These are phyloP conservation scores for Pythium sp. DNA, from an alignment of 352 stramenopile species.

Conservation along the genomic window DNA sequence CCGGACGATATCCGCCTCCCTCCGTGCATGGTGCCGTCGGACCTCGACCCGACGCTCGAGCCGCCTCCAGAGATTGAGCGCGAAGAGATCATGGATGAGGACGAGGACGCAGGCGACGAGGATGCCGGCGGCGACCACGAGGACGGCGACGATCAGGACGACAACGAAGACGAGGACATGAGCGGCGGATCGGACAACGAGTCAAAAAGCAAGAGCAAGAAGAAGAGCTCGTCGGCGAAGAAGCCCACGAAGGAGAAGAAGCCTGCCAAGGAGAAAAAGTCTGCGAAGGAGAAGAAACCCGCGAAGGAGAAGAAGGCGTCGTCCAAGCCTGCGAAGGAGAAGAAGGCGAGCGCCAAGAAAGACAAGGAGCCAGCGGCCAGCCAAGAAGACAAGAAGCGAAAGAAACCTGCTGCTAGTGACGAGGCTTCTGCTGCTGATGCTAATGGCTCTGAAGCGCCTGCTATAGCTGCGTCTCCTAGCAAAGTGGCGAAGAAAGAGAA, in stretches of 20 bases:
- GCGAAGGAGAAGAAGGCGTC: conserved; percentile 20
- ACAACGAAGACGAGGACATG: conserved; percentile 15
- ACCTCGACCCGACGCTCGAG: conserved; percentile 72
- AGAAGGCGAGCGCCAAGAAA: conserved; percentile 34
- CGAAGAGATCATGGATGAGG: conserved; percentile 25
- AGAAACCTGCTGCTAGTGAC: conserved; percentile 14
- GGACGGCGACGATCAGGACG: conserved; percentile 7
- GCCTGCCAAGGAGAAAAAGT: conserved; percentile 23
- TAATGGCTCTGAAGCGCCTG: background rate
- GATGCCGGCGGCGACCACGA: conserved; percentile 22
- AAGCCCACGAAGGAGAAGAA: conserved; percentile 37
- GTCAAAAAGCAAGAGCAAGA: conserved; percentile 25
- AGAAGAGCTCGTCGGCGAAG: conserved; percentile 25
- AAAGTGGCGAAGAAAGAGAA: conserved; percentile 50
- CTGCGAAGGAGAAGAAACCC: conserved; percentile 19
- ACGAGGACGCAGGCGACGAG: conserved; percentile 26
- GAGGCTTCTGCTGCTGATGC: conserved; percentile 1
- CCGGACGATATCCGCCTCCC: conserved; percentile 73
- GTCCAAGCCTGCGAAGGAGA: conserved; percentile 23
- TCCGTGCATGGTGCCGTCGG: conserved; percentile 77
- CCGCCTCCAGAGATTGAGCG: conserved; percentile 44
- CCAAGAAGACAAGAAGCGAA: conserved; percentile 31
- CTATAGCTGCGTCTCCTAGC: conserved; percentile 13
- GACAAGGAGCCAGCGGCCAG: conserved; percentile 10
- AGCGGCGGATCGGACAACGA: conserved; percentile 23